Conservation (phyloP, 2,329 filamentous ascomycete species). For the Hymenoscyphus linearis region DNA sequence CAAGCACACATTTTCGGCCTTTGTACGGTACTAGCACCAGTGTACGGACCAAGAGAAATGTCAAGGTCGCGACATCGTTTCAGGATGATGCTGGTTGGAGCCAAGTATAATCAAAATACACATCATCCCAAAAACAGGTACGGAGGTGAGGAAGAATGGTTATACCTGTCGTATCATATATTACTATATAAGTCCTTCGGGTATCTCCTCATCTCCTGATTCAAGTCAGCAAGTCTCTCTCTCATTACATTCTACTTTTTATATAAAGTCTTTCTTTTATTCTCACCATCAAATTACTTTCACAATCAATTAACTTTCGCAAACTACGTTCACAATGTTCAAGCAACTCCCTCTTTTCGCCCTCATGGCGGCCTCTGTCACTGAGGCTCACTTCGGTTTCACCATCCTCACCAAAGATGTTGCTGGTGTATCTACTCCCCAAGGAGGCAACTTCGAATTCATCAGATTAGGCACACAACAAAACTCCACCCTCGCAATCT, state of each 20-base stretch:
- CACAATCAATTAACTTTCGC: background rate
- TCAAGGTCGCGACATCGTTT: background rate
- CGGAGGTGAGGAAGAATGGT: background rate
- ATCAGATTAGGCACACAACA: background rate
- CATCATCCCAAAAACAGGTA: background rate
- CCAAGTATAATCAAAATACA: background rate
- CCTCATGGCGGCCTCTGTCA: background rate
- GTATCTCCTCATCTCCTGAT: background rate
- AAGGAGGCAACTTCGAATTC: background rate
- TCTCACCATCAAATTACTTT: too few relatives aligned
- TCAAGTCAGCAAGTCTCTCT: background rate
- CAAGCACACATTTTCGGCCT: background rate
- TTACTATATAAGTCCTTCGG: background rate
- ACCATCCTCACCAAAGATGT: background rate
- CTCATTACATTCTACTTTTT: background rate
- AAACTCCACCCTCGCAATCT: background rate
- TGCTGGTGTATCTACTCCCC: background rate
- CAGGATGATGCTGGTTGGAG: background rate
- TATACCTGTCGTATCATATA: background rate
- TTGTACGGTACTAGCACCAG: too few relatives aligned
- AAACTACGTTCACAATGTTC: background rate
- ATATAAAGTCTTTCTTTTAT: too few relatives aligned
- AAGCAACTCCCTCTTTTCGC: background rate
- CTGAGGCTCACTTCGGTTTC: conserved; percentile 4
- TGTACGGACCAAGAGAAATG: background rate